Evolutionary conservation across 2,329 filamentous ascomycete genomes (phyloP).

Genomic region (Gaeumannomyces sp.): DNA sequence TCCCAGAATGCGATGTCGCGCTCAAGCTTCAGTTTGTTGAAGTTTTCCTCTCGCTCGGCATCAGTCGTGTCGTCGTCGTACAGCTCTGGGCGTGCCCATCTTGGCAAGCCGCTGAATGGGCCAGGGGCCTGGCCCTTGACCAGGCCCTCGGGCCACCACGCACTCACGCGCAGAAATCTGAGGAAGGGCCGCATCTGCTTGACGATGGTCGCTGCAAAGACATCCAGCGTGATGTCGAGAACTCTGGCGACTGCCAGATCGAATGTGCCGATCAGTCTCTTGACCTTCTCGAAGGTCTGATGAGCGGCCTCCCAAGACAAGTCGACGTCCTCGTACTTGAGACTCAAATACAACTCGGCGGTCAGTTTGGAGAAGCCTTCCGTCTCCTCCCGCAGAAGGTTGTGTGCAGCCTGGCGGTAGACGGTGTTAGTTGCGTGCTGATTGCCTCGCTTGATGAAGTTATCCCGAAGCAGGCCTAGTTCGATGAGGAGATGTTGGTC

Average conservation of each 20-base stretch:
- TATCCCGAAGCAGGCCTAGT: constrained; percentile 76
- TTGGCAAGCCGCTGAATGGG: constrained; percentile 55
- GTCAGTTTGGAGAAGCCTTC: constrained; percentile 96
- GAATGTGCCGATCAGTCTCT: constrained; percentile 92
- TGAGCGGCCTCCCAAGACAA: constrained; percentile 66
- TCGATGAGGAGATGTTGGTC: constrained; percentile 70
- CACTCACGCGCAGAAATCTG: constrained; percentile 83
- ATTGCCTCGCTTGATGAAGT: constrained; percentile 75
- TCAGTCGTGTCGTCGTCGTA: constrained; percentile 52
- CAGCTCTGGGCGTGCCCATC: constrained; percentile 75
- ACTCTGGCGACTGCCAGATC: constrained; percentile 94
- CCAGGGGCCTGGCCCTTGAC: constrained; percentile 24
- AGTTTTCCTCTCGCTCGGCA: constrained; percentile 64
- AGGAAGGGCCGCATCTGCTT: constrained; percentile 93
- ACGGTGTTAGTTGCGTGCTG: constrained; percentile 88
- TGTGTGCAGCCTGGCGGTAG: constrained; percentile 96
- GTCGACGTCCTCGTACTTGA: constrained; percentile 54
- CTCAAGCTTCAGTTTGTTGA: constrained; percentile 49
- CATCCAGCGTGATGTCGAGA: constrained; percentile 88
- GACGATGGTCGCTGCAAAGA: constrained; percentile 88
- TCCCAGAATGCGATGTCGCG: constrained; percentile 79
- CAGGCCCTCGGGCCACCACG: constrained; percentile 85
- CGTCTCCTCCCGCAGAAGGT: constrained; percentile 87
- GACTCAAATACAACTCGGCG: constrained; percentile 86
- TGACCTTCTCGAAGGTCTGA: constrained; percentile 85